These are phyloP conservation scores for Sugiyamaella lignohabitans DNA, from an alignment of 805 yeast species.

Conservation along the genomic window DNA sequence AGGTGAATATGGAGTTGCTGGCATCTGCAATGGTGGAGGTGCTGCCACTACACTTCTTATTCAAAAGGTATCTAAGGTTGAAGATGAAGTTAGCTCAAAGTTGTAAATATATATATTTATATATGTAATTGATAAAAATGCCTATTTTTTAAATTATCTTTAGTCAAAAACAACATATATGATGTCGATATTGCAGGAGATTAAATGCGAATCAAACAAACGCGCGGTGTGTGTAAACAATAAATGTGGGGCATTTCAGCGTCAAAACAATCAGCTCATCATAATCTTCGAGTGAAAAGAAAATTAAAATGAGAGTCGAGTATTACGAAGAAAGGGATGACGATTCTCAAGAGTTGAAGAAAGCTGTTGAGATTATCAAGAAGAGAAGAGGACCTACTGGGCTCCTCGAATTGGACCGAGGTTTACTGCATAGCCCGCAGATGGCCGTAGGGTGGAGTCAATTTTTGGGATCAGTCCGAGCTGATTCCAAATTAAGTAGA, in stretches of 20 bases:
- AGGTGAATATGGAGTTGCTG: conserved; percentile 86
- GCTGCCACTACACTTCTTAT: conserved; percentile 91
- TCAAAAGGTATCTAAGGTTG: conserved; percentile 40
- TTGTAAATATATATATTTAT: too few relatives aligned
- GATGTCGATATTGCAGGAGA: too few relatives aligned
- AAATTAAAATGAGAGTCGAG: neutral
- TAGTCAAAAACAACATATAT: too few relatives aligned
- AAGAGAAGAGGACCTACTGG: conserved; percentile 4
- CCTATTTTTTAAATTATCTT: too few relatives aligned
- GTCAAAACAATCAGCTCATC: too few relatives aligned
- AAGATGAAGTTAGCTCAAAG: neutral
- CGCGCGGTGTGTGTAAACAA: too few relatives aligned
- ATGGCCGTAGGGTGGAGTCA: conserved; percentile 9
- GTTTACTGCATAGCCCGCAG: conserved; percentile 5
- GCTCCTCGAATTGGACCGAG: conserved; percentile 7
- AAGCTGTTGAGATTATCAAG: conserved; percentile 2
- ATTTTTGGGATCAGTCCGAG: conserved; percentile 8
- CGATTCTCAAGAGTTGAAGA: conserved; percentile 1
- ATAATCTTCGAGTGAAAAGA: too few relatives aligned
- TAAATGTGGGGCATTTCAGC: too few relatives aligned
- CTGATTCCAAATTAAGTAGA: neutral
- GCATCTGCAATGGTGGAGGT: conserved; percentile 97
- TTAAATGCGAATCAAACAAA: too few relatives aligned
- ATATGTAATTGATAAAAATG: too few relatives aligned
- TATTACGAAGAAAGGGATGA: neutral